Evolutionary conservation across 192 early-diverging fungal species (phyloP).

Genomic region (Coemansia sp.): DNA sequence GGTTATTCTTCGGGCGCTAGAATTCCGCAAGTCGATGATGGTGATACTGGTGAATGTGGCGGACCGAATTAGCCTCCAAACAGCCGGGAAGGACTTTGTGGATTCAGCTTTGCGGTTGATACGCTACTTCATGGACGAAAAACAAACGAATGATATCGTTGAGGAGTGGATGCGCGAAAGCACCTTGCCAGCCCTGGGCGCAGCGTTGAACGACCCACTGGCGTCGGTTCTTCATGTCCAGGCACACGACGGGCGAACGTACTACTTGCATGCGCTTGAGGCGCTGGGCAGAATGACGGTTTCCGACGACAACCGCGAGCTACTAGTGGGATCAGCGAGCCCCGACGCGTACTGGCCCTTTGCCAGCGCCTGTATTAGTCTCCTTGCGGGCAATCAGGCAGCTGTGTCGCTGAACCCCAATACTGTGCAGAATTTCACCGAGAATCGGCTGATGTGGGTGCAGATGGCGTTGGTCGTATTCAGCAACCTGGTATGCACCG

Average conservation of each 20-base stretch:
- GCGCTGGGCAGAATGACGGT: slow-evolving; percentile 31
- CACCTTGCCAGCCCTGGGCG: slow-evolving; percentile 5
- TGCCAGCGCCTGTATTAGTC: slow-evolving; percentile 26
- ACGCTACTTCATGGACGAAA: slow-evolving; percentile 45
- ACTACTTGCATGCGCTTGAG: slow-evolving; percentile 47
- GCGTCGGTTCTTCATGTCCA: slow-evolving; percentile 11
- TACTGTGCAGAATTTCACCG: slow-evolving; percentile 16
- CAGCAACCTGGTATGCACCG: slow-evolving; percentile 36
- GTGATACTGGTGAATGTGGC: slow-evolving; percentile 40
- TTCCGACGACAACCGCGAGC: slow-evolving; percentile 24
- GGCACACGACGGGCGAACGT: slow-evolving; percentile 28
- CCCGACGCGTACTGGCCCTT: slow-evolving; percentile 19
- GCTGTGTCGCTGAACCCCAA: slow-evolving; percentile 11
- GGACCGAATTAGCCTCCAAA: slow-evolving; percentile 27
- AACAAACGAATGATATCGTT: slow-evolving; percentile 25
- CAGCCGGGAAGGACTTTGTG: slow-evolving; percentile 14
- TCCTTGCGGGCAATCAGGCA: slow-evolving; percentile 35
- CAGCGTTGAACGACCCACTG: slow-evolving; percentile 13
- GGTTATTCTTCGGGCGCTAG: slow-evolving; percentile 37
- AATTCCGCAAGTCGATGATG: slow-evolving; percentile 41
- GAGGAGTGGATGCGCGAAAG: slow-evolving; percentile 31
- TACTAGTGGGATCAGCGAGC: slow-evolving; percentile 7
- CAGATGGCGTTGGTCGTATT: slow-evolving; percentile 44
- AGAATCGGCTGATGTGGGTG: slow-evolving; percentile 47
- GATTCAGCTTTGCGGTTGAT: slow-evolving; percentile 28